Evolutionary conservation across 2,329 filamentous ascomycete species (phyloP), one percentile per base, ranked within the genome.

Genomic region (Curvularia lunata): DNA sequence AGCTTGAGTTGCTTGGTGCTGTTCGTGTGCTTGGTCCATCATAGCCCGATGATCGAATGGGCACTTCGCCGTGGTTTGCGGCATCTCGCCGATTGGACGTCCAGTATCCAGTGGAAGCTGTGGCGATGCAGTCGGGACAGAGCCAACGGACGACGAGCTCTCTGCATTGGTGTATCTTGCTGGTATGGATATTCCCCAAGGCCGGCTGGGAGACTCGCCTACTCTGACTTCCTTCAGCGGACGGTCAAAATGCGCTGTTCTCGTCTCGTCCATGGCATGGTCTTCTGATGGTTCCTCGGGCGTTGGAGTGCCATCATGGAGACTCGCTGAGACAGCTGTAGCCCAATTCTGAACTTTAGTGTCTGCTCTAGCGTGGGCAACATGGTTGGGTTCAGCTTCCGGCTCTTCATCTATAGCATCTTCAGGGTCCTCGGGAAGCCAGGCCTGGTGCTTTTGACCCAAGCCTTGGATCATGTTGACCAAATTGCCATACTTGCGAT

Each of bases 401-500:
- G 71, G 70, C 12, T 70, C 74, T 62, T 85, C 83, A 48, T 83
- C 73, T 21, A 75, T 82, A 5, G 81, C 79, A 13, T 79, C 77
- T 13, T 77, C 77, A 7, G 78, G 77, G 52, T 81, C 80, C 38
- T 84, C 82, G 1, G 91, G 91, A 27, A 97, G 81, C 86, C 95
- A 92, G 5, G 91, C 88, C 73, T 95, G 90, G 73, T 98, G 94
- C 67, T 96, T 91, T 63, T 89, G 86, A 48, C 92, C 91, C 38
- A 98, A 82, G 8, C 92, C 92, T 75, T 95, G 89, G 60, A 98
- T 96, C 94, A 98, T 97, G 78, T 87, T 96, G 66, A 91, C 92
- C 42, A 97, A 81, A 74, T 89, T 94, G 64, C 92, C 92, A 74
- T 97, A 98, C 76, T 97, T 98, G 62, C 91, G 91, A 75, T 98